A percentile compares a stretch with the other conserved stretches of the same genome.
Conservation (phyloP, 495 filamentous ascomycete species). For the Neurospora tetrasperma region DNA sequence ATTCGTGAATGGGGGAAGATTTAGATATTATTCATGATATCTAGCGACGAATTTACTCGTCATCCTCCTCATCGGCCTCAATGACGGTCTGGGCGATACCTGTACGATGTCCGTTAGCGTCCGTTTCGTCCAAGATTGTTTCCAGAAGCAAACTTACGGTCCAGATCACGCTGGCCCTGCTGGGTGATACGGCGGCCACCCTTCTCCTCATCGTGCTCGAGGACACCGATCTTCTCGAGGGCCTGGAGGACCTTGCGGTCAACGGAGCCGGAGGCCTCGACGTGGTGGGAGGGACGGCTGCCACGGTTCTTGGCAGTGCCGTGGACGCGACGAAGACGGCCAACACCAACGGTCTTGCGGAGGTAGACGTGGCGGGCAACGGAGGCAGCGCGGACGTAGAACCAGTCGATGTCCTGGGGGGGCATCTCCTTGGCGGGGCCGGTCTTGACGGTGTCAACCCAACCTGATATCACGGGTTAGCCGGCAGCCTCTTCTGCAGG, state of each 20-base stretch:
- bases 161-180: conserved; percentile 94
- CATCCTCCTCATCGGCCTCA: conserved; percentile 58
- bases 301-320: conserved; percentile 96
- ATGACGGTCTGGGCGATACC: conserved; percentile 65
- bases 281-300: conserved; percentile 81
- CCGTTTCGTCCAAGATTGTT: no score
- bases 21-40: conserved; percentile 2
- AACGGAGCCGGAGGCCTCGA: conserved; percentile 86
- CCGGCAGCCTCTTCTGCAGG: conserved; percentile 4
- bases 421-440: conserved; percentile 91
- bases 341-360: conserved; percentile 96
- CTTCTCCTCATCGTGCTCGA: conserved; percentile 94
- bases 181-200: conserved; percentile 96
- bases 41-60: conserved; percentile 36
- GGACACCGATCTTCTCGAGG: conserved; percentile 96
- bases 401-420: conserved; percentile 96
- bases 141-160: conserved; percentile 46
- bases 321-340: conserved; percentile 70
- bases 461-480: conserved; percentile 43
- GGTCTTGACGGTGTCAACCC: conserved; percentile 99
- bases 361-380: conserved; percentile 98
- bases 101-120: conserved; percentile 10
- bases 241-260: conserved; percentile 94
- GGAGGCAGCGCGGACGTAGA: conserved; percentile 93
- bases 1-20: conserved; percentile 1